phyloP scores from a whole-genome alignment of 2,329 filamentous ascomycete species.

The Lecanosticta acicola region DNA sequence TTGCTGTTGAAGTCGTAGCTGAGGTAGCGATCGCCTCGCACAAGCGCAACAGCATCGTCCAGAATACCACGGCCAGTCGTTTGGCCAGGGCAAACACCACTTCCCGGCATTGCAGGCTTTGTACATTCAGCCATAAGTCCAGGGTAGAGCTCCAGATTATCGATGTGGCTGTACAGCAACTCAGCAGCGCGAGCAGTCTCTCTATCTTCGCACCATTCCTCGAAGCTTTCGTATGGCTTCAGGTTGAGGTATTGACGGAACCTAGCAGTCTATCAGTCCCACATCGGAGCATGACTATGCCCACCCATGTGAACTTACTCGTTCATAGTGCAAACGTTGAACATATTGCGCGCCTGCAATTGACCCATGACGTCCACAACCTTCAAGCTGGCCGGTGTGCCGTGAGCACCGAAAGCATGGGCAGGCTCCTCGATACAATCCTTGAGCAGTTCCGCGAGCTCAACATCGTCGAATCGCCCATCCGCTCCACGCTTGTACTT shows the following conservation, averaged over 20 bases:
- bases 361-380: constrained; percentile 47
- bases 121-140: constrained; percentile 53
- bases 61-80: constrained; percentile 45
- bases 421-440: constrained; percentile 46
- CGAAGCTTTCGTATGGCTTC: constrained; percentile 34
- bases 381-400: constrained; percentile 44
- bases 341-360: constrained; percentile 41
- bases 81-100: constrained; percentile 43
- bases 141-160: constrained; percentile 54
- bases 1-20: constrained; percentile 47
- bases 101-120: constrained; percentile 47
- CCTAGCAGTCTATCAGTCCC: constrained; percentile 16
- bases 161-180: constrained; percentile 47
- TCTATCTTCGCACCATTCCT: constrained; percentile 34
- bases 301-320: constrained; percentile 37
- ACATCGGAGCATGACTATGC: not conserved
- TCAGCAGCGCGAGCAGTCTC: constrained; percentile 36
- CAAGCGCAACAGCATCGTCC: constrained; percentile 45
- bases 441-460: constrained; percentile 43
- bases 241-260: constrained; percentile 36
- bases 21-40: constrained; percentile 44
- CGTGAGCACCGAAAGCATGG: constrained; percentile 48
- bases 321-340: constrained; percentile 50
- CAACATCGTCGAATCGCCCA: constrained; percentile 41
- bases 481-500: constrained; percentile 37